Conservation (phyloP, 805 yeast species). For the Yarrowia keelungensis region DNA sequence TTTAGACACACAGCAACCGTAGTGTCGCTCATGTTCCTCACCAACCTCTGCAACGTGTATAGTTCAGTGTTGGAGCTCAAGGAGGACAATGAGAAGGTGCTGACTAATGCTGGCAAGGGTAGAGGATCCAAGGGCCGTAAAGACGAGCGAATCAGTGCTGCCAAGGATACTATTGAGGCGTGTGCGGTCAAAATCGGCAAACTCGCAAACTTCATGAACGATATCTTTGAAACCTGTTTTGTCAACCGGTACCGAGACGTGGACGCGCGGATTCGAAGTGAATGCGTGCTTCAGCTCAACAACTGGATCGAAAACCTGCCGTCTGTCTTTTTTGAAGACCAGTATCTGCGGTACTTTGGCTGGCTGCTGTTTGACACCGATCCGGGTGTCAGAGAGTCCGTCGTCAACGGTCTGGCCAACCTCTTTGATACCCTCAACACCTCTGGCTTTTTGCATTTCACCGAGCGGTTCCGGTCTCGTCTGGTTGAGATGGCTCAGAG, state of each 20-base stretch:
- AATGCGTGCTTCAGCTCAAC: constrained; percentile 69
- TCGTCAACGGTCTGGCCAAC: constrained; percentile 60
- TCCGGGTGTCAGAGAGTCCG: constrained; percentile 67
- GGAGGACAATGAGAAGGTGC: constrained; percentile 38
- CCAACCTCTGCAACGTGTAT: constrained; percentile 60
- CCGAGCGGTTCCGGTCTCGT: constrained; percentile 72
- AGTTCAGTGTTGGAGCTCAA: constrained; percentile 31
- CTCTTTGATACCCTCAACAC: constrained; percentile 57
- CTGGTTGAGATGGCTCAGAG: constrained; percentile 66
- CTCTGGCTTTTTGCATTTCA: constrained; percentile 77
- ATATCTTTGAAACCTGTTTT: constrained; percentile 70
- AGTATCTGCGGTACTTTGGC: constrained; percentile 78
- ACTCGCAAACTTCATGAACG: constrained; percentile 60
- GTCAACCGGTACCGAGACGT: constrained; percentile 81
- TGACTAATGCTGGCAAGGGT: constrained; percentile 23
- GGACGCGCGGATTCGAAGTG: constrained; percentile 72
- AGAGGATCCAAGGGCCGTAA: constrained; percentile 25
- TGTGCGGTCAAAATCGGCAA: constrained; percentile 47
- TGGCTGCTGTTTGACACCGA: constrained; percentile 82
- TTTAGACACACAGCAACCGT: constrained; percentile 72
- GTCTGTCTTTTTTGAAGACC: constrained; percentile 70
- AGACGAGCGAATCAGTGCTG: constrained; percentile 33
- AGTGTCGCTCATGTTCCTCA: constrained; percentile 64
- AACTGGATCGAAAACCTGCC: constrained; percentile 76
- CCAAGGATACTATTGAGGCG: constrained; percentile 34